Conservation (phyloP, 768 basidiomycete genomes). For the Suillus occidentalis region DNA sequence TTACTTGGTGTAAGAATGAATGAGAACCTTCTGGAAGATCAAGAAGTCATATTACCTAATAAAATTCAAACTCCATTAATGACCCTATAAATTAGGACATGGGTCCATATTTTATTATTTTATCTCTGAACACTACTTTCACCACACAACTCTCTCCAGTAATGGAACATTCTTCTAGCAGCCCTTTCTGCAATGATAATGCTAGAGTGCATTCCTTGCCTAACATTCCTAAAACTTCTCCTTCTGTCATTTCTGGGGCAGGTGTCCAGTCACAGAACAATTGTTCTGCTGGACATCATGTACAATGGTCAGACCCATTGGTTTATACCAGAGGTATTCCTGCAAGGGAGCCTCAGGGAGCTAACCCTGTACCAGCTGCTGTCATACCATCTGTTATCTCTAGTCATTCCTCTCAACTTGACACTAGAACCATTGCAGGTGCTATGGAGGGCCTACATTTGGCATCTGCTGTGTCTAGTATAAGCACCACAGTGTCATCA, state of each 20-base stretch:
- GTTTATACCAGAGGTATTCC: neutral
- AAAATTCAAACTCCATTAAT: neutral
- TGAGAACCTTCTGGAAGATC: neutral
- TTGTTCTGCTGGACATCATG: neutral
- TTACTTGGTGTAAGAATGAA: neutral
- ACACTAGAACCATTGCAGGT: neutral
- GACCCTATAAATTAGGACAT: neutral
- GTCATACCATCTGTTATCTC: too few species aligned
- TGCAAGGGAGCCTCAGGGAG: neutral
- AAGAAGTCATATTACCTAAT: neutral
- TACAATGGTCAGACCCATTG: slow-evolving; percentile 9
- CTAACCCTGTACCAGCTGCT: neutral
- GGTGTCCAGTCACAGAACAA: neutral
- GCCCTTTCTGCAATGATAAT: neutral
- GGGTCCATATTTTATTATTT: neutral
- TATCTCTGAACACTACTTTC: neutral
- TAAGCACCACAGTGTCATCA: neutral
- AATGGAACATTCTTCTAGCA: neutral
- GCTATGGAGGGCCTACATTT: neutral
- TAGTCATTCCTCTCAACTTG: neutral
- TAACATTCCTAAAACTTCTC: too few species aligned
- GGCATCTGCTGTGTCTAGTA: too few species aligned
- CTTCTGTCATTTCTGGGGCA: neutral
- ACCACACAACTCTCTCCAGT: neutral
- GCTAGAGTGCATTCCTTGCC: neutral